These are phyloP conservation scores for Blepharisma stoltei DNA, from an alignment of 73 alveolate genomes.

Conservation along the genomic window DNA sequence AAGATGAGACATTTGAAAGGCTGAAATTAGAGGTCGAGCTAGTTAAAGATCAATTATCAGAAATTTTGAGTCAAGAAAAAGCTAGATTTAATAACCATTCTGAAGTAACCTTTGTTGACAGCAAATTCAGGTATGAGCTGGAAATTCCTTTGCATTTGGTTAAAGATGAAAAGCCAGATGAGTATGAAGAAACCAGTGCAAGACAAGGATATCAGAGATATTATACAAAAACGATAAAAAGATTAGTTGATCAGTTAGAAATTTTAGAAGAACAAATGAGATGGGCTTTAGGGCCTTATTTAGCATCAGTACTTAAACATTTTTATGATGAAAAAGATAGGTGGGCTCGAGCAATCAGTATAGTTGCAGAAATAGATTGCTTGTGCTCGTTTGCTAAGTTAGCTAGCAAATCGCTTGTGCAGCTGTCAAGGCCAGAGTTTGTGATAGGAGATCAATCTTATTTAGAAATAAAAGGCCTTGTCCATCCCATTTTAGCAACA, in stretches of 20 bases:
- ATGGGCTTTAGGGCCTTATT: constrained; percentile 58
- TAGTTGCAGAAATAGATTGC: constrained; percentile 69
- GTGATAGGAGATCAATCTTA: neutral
- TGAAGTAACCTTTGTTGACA: constrained; percentile 51
- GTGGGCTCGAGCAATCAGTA: constrained; percentile 51
- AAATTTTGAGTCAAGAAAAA: constrained; percentile 37
- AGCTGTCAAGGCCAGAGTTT: constrained; percentile 3
- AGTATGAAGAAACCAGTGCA: constrained; percentile 68
- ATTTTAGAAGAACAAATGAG: constrained; percentile 57
- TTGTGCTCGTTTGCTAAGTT: constrained; percentile 55
- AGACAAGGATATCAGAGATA: constrained; percentile 65
- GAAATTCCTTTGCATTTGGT: constrained; percentile 67
- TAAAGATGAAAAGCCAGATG: constrained; percentile 67
- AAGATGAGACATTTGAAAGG: constrained; percentile 58
- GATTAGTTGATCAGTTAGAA: constrained; percentile 53
- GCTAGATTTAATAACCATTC: constrained; percentile 29
- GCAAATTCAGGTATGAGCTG: constrained; percentile 68
- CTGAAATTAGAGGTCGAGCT: constrained; percentile 42
- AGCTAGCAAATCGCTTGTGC: neutral
- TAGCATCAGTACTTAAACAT: constrained; percentile 42
- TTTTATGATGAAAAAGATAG: constrained; percentile 57
- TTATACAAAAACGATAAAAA: constrained; percentile 52
- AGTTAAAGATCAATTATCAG: constrained; percentile 27
- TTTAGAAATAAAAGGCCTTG: neutral
- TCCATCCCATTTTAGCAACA: constrained; percentile 16